Base-by-base conservation (phyloP, 768 basidiomycete genomes). In the Lactarius evosmus region DNA sequence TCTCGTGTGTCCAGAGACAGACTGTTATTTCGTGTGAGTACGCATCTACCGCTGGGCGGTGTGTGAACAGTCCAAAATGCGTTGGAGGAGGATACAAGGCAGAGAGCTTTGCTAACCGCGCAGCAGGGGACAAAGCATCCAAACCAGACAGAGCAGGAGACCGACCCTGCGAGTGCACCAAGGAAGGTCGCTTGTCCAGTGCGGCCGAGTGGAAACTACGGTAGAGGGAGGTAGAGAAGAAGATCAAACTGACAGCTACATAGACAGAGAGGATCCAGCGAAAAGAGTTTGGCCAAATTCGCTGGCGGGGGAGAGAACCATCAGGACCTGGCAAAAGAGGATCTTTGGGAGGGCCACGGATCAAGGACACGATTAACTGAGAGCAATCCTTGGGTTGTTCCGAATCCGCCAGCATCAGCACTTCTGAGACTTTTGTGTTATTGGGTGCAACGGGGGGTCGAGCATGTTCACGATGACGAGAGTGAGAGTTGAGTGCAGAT, bases 1-100 rank as follows among this genome's bases (percentile, higher is more conserved):
- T 58, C 53, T 80, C 80, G 14, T 73, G 66, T 16, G 75, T 71
- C 84, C 84, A 84, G 19, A 83, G 70, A 70, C 84, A 85, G 40
- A 83, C 84, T 0, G 82, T 78, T 22, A 80, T 56, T 8, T 59
- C 63, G 1, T 67, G 61, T 0, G 66, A 53, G 16, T 69, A n/a
- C 9, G 60, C 52, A 27, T 51, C 63, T 11, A 56, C 25, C 2
- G 50, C 36, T 0, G 71, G 67, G 11, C 62, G 56, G 11, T 72
- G 32, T 14, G 70, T 52, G 38, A 68, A 69, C 0, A 71, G 72
- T 25, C 51, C 51, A 25, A 75, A 65, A 19, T 56, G 38, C 27
- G 53, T 49, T 17, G 71, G 73, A 5, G 40, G 65, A 19, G 73
- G 71, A 27, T 69, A 57, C 19, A 75, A 29, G 1, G 68, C 61